A percentile compares a stretch with the other conserved stretches of the same genome.
phyloP scores from a whole-genome alignment of 1,284 basidiomycete genomes.

The Boletus smithii region DNA sequence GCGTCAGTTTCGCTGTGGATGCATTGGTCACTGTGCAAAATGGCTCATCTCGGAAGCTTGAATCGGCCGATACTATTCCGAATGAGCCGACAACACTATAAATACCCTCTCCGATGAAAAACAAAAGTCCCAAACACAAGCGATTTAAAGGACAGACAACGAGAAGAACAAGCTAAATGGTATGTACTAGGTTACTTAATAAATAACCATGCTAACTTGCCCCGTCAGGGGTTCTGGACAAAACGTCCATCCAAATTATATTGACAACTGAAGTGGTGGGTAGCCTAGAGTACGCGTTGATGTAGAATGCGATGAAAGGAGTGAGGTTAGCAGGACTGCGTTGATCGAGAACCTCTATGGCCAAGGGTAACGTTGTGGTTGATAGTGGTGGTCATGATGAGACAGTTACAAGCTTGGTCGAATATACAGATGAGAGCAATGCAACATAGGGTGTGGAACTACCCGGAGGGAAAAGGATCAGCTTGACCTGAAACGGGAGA shows the following conservation, averaged over 20 bases:
- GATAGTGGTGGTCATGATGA: constrained; percentile 1
- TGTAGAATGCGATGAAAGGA: constrained; percentile 3
- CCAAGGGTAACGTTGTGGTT: neutral
- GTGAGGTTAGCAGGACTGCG: neutral
- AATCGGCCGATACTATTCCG: constrained; percentile 19
- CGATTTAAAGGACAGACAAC: constrained; percentile 2
- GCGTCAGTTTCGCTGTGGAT: constrained; percentile 26
- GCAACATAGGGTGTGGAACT: constrained; percentile 4
- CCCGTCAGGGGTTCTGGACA: neutral
- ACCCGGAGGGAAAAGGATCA: neutral
- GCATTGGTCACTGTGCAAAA: constrained; percentile 17
- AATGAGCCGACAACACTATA: constrained; percentile 13
- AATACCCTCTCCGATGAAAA: constrained; percentile 5
- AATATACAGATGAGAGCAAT: constrained; percentile 9
- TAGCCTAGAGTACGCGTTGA: neutral
- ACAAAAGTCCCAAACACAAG: constrained; percentile 2
- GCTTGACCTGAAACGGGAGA: neutral
- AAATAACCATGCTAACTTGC: neutral
- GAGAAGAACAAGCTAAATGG: neutral
- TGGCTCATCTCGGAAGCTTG: constrained; percentile 3
- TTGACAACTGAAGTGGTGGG: neutral
- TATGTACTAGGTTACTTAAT: constrained; percentile 1
- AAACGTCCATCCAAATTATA: constrained; percentile 9
- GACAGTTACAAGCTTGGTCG: constrained; percentile 3
- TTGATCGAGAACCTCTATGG: neutral